Percentiles rank a stretch among this genome's conserved stretches.
Conservation (phyloP, 768 basidiomycete species). For the Tylopilus rubrobrunneus region DNA sequence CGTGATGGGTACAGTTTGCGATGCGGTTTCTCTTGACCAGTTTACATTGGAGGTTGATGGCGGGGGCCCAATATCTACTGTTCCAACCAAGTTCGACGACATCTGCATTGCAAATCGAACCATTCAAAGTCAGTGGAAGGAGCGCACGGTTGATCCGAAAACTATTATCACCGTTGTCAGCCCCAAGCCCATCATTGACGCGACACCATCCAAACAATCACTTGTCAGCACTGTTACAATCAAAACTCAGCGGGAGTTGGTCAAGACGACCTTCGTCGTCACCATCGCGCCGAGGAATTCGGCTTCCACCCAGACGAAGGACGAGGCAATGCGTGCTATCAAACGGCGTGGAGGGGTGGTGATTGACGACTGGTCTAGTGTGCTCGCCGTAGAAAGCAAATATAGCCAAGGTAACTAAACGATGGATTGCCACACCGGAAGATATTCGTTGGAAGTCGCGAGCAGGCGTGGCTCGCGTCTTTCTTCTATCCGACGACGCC, state of each 20-base stretch:
- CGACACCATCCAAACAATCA: slow-evolving; percentile 50
- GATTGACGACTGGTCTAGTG: slow-evolving; percentile 57
- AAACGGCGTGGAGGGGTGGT: slow-evolving; percentile 51
- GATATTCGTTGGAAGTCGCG: slow-evolving; percentile 45
- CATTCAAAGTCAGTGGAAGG: slow-evolving; percentile 48
- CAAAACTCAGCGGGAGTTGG: slow-evolving; percentile 36
- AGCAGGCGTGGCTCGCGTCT: slow-evolving; percentile 44
- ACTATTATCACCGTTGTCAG: slow-evolving; percentile 41
- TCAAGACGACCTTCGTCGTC: slow-evolving; percentile 55
- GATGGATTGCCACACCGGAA: slow-evolving; percentile 49
- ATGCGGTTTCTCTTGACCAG: slow-evolving; percentile 28
- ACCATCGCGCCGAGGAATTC: slow-evolving; percentile 42
- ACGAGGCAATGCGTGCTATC: slow-evolving; percentile 40
- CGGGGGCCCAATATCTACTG: slow-evolving; percentile 23
- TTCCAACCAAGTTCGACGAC: slow-evolving; percentile 32
- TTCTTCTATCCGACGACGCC: slow-evolving; percentile 62
- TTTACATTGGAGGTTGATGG: slow-evolving; percentile 41
- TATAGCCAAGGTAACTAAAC: slow-evolving; percentile 38
- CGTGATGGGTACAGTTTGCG: slow-evolving; percentile 28
- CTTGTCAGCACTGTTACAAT: slow-evolving; percentile 37
- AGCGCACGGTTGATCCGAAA: slow-evolving; percentile 44
- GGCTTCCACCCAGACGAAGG: slow-evolving; percentile 39
- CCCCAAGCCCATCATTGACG: slow-evolving; percentile 32
- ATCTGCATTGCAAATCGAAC: slow-evolving; percentile 52
- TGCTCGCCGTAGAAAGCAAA: slow-evolving; percentile 55